These are phyloP conservation scores for Rhodamnia rubescens DNA, from an alignment of 345 rosid genomes.

Conservation along the genomic window DNA sequence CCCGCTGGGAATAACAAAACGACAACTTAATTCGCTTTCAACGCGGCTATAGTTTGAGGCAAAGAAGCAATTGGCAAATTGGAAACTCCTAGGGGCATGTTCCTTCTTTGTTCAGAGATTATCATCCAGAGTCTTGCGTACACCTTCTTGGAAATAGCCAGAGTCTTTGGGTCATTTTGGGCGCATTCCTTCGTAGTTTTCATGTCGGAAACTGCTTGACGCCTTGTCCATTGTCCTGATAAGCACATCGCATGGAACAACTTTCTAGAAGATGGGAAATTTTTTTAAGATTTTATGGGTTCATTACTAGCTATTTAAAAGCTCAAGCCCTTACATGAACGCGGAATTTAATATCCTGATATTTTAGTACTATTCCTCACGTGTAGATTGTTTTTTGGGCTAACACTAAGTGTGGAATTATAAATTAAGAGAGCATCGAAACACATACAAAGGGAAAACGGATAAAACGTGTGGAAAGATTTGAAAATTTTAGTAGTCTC, in stretches of 20 bases:
- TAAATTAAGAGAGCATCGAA: neutral
- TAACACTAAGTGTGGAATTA: neutral
- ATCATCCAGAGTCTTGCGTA: neutral
- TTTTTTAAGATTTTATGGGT: neutral
- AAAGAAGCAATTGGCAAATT: neutral
- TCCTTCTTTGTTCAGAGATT: neutral
- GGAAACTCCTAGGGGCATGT: neutral
- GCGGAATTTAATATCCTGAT: neutral
- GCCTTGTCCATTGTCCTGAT: neutral
- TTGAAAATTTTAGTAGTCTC: neutral
- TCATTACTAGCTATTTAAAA: neutral
- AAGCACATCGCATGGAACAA: neutral
- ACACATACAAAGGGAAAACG: neutral
- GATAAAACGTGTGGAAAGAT: neutral
- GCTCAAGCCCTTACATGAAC: neutral
- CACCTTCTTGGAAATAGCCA: neutral
- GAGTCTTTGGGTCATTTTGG: neutral
- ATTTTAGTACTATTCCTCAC: neutral
- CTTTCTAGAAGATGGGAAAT: neutral
- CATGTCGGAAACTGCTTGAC: neutral
- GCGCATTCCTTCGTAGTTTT: neutral
- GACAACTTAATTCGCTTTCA: neutral
- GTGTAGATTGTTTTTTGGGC: neutral
- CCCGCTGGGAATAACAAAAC: neutral
- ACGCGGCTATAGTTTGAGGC: neutral